A percentile compares a stretch with the other conserved stretches of the same genome.
phyloP scores from a whole-genome alignment of 2,329 filamentous ascomycete species.

The Alternaria arbusti region DNA sequence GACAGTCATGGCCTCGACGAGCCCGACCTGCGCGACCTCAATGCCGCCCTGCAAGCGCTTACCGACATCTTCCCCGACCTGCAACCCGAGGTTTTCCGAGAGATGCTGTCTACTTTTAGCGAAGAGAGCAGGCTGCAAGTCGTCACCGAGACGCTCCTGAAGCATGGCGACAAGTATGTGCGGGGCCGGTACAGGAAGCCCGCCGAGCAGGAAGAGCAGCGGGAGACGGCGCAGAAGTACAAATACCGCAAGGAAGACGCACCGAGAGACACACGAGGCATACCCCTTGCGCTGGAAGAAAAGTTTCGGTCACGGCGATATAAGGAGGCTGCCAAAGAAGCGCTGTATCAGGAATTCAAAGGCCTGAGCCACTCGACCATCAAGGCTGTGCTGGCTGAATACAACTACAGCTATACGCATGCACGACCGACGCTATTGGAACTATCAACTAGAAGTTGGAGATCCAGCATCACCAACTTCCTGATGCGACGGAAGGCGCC shows the following conservation, averaged over 20 bases:
- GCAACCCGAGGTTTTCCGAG: conserved; percentile 81
- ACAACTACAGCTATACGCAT: conserved; percentile 78
- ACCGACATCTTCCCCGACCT: conserved; percentile 78
- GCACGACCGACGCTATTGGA: conserved; percentile 72
- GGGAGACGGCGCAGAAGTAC: conserved; percentile 37
- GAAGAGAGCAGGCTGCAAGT: conserved; percentile 78
- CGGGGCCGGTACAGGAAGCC: conserved; percentile 65
- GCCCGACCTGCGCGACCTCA: conserved; percentile 71
- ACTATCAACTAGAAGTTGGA: conserved; percentile 77
- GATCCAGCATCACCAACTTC: conserved; percentile 74
- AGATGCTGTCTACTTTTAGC: conserved; percentile 77
- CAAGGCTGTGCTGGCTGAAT: conserved; percentile 79
- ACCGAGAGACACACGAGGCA: conserved; percentile 39
- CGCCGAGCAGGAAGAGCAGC: conserved; percentile 44
- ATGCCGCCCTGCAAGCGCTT: conserved; percentile 71
- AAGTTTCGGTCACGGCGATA: conserved; percentile 72
- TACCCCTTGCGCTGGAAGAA: conserved; percentile 64
- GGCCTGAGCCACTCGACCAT: conserved; percentile 75
- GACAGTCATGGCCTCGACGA: conserved; percentile 51
- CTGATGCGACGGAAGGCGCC: conserved; percentile 69
- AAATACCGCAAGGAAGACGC: conserved; percentile 41
- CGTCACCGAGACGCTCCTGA: conserved; percentile 77
- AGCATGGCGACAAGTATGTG: conserved; percentile 72
- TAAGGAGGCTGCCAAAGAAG: conserved; percentile 69
- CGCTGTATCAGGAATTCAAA: conserved; percentile 77